Base-by-base conservation (phyloP, 768 basidiomycete genomes). In the Russula ochroleuca region DNA sequence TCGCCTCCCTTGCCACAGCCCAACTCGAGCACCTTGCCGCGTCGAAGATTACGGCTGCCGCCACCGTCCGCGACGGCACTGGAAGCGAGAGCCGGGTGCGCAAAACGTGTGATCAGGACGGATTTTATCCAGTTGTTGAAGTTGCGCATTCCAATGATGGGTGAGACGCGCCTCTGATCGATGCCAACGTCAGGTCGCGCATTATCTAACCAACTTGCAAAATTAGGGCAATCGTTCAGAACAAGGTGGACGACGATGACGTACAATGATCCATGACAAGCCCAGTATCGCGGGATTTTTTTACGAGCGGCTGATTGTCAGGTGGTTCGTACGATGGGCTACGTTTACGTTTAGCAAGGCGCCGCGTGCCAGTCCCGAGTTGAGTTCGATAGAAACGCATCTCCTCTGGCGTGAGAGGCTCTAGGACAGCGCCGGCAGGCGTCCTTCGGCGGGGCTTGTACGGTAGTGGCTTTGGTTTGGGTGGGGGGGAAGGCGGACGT, bases 41-140 rank as follows among this genome's bases (percentile, higher is more conserved):
- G 75, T 64, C 13, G 69, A 74, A 49, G 72, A 71, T 10, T 72
- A 70, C 61, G 77, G 70, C 45, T 70, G 62, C 31, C 70, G 63
- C 31, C 69, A 61, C 50, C 67, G 51, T 52, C 70, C 48, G 53
- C 65, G 37, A 61, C 58, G 48, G 57, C 25, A 38, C 53, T 62
- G 31, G 62, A 62, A 35, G 52, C 72, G 66, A 93, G 79, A 37
- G 79, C 86, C 3, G 88, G 86, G 72, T 88, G 86, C 0, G 89
- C 90, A 70, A 92, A 97, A 57, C 90, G 90, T 10, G 89, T 87
- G 71, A 99, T 97, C 66, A 98, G 81, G 19, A 98, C 95, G 11
- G 93, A 94, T 75, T 99, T 99, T 69, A 98, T 89, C 97, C 97
- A 99, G 78, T 99, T 99, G 78, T 99, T 99, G 78, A 98, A 99